Base-by-base conservation (phyloP, 2,329 filamentous ascomycete species). In the Fusarium concolor region DNA sequence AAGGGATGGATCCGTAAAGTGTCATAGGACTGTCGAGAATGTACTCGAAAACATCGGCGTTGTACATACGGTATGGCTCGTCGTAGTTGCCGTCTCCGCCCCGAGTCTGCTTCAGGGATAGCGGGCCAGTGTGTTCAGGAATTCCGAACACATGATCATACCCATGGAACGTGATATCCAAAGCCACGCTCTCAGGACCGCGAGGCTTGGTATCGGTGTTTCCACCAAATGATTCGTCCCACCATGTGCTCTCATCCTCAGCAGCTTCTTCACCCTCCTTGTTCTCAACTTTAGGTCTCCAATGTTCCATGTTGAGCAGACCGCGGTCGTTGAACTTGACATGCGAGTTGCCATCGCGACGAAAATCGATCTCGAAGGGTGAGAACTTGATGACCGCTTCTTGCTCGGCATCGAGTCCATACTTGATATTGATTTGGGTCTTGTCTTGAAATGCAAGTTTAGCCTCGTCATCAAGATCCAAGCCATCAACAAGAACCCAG, bases 1-100 rank as follows among this genome's bases (percentile, higher is more conserved):
- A 92, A 3, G 96, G 96, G 72, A 99, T 98, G 10, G 94, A 85
- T n/a, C 96, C 96, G 75, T 99, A 99, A 3, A 99, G 86, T 1
- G 96, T 98, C 96, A 99, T 99, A 1, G 96, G 94, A 79, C 94
- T 98, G 79, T 98, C 92, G 73, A 97, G 87, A 73, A 97, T 90
- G 78, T 99, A 99, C 81, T 99, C 96, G 73, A 99, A 99, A 12
- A 99, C 96, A 77, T 99, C 96, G 31, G 93, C 87, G 79, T 99
- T 99, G 83, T 97, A 97, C 79, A 99, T 81, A 37, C 96, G 89
- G 81, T 99, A 99, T 1, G 96, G 96, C 66, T 99, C 93, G 11
- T 86, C 84, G 79, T 96, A 93, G 73, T 93, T 92, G 64, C 92
- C 93, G 20, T 93, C 88, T 24, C 94, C 94, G 52, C 95, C 96